Conservation (phyloP, 768 basidiomycete species). For the Amanita polypyramis region DNA sequence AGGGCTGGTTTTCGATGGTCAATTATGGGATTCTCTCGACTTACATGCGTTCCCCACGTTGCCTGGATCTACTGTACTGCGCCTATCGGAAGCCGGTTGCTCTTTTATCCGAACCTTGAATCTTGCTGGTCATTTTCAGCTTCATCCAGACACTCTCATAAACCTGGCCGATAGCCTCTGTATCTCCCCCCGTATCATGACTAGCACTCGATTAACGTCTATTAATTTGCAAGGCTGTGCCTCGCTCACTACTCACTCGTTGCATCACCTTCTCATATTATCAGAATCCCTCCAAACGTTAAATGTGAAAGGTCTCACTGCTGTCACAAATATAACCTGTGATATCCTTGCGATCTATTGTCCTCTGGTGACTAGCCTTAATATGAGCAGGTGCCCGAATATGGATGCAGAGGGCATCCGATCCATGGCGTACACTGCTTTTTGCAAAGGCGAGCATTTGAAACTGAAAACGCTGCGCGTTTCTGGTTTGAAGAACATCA, state of each 20-base stretch:
- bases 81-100: conserved; percentile 45
- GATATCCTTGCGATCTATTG: conserved; percentile 53
- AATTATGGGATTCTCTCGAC: conserved; percentile 69
- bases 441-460: conserved; percentile 36
- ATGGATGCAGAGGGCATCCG: conserved; percentile 57
- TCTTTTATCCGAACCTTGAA: conserved; percentile 56
- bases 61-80: conserved; percentile 37
- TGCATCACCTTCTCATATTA: conserved; percentile 59
- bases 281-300: conserved; percentile 51
- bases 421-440: conserved; percentile 32
- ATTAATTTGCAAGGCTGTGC: conserved; percentile 70
- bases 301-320: conserved; percentile 55
- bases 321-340: conserved; percentile 68
- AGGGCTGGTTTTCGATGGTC: conserved; percentile 69
- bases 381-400: conserved; percentile 63
- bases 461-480: conserved; percentile 53
- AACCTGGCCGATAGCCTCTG: conserved; percentile 47
- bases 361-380: conserved; percentile 44
- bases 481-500: conserved; percentile 53
- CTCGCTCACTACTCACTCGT: conserved; percentile 48
- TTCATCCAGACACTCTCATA: conserved; percentile 39
- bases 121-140: conserved; percentile 46
- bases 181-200: conserved; percentile 23
- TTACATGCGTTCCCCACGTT: conserved; percentile 52
- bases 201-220: conserved; percentile 57